Evolutionary conservation across 768 basidiomycete species (phyloP), one percentile per base, ranked within the genome.

Genomic region (Suillus ampliporus): DNA sequence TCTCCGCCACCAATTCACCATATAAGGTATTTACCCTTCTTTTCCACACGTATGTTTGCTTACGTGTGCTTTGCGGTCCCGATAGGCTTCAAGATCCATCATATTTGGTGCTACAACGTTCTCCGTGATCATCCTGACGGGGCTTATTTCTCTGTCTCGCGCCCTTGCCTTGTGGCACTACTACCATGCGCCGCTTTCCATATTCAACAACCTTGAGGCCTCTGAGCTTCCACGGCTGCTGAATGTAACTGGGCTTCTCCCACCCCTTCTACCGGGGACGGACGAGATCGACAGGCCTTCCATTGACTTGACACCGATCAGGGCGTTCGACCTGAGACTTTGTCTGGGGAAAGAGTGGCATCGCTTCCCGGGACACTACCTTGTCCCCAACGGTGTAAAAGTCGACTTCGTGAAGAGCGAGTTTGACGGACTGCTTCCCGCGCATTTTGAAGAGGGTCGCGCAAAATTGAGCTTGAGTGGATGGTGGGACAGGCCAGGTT

Each of bases 281-380:
- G 81, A 84, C 60, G 82, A 83, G 77, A 83, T 60, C 48, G 76
- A 79, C 14, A 70, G 76, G 31, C 75, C 77, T 41, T 82, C 81
- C 40, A 81, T 95, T 41, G 89, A 94, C 71, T 80, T 94, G 31
- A 75, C 88, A 1, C 86, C 85, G 0, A 80, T 98, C 70, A 82
- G 81, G 61, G 80, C 85, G 14, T 86, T 95, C 69, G 84, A 88
- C 61, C 77, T 99, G 61, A 86, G 82, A 34, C 71, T 99, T 1
- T 99, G 97, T 77, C 81, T 91, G 57, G 94, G 90, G 53, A 96
- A 95, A 74, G 97, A 99, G 77, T 99, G 97, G 97, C 82, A 98
- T 72, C 85, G 97, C 26, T 99, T 95, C 82, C 92, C 95, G 3
- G 87, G 94, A 4, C 90, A 91, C 73, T 98, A 91, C 75, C 83